Evolutionary conservation across 345 rosid species (phyloP), one percentile per base, ranked within the genome.

Genomic region (Turnera subulata): DNA sequence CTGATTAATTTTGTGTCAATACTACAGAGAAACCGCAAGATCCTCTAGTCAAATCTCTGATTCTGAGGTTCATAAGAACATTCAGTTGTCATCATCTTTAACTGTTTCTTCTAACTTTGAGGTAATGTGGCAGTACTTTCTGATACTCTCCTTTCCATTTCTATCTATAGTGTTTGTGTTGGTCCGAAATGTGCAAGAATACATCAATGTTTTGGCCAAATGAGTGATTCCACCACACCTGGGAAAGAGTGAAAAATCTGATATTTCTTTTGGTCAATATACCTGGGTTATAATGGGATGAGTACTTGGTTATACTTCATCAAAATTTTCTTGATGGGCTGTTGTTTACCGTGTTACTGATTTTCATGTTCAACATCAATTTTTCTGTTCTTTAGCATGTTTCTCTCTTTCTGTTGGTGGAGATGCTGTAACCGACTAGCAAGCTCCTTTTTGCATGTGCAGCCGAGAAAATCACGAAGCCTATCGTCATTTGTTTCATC

Each of bases 61-160:
- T 42, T 57, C 82, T 53, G 91, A 84, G 58, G 78, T 63, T 73
- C 66, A 76, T 46, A 85, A 73, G 67, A 71, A 65, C 63, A 75
- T 43, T 54, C 88, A 73, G 60, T 57, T 78, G 44, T 64, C 69
- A 15, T 70, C 84, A 46, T 75, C 78, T 62, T 64, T 82, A 48
- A 76, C 88, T 12, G 80, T 85, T 65, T 85, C 92, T 58, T 85
- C 91, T 49, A 88, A 88, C 65, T 88, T 84, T 74, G 89, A 84
- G 91, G 96, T 88, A 77, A 25, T 32, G 21, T 52, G 15, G 38
- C n/a, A 24, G 53, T 51, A 11, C 18, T 43, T 26, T 45, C 17
- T n/a, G 17, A 48, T 63, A 21, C 18, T 48, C 16, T 25, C 55
- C 6, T 5, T 49, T 56, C 32, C 50, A 29, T 42, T 63, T 35